Evolutionary conservation across 495 filamentous ascomycete genomes (phyloP), one percentile per base, ranked within the genome.

Genomic region (Penicillium parvum): DNA sequence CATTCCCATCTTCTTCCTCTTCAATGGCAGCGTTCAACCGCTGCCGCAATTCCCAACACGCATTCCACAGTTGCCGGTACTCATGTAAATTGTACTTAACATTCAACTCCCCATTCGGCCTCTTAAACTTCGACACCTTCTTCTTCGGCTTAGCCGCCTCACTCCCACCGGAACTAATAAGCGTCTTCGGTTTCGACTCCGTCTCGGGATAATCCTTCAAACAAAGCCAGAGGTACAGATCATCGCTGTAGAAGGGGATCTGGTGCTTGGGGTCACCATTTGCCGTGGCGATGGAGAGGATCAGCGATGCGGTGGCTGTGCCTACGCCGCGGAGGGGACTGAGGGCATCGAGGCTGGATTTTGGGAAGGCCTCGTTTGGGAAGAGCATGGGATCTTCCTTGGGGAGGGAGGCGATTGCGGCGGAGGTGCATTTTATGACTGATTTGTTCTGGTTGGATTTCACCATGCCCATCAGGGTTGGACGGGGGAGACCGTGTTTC

Each of bases 191-290:
- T 32, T 9, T 45, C 32, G 15, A 16, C 5, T 10, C 7, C n/a
- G 28, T 12, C 0, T 37, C 20, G 5, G 62, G 53, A 33, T 47
- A 64, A 7, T 45, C 46, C n/a, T 47, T 39, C 10, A 57, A 54
- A 58, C 71, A 76, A 10, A 85, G 52, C 83, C 83, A 90, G 43
- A 79, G 70, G 57, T 77, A 89, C 15, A 79, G 66, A 64, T 90
- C 85, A 49, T 91, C 86, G 19, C 82, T 83, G 64, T 86, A 90
- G 60, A 89, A 91, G 1, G 85, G 78, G 8, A 82, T 68, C 14
- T 73, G 63, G 0, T 66, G 54, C 4, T n/a, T 10, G 0, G 23
- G 16, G 3, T 40, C 32, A 11, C 33, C 39, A 3, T 1, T 6
- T 0, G 72, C 64, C n/a, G 81, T 75, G 39, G 73, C 71, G 3